Conservation (phyloP, 148 eudicot genomes). For the Dysphania ambrosioides region DNA sequence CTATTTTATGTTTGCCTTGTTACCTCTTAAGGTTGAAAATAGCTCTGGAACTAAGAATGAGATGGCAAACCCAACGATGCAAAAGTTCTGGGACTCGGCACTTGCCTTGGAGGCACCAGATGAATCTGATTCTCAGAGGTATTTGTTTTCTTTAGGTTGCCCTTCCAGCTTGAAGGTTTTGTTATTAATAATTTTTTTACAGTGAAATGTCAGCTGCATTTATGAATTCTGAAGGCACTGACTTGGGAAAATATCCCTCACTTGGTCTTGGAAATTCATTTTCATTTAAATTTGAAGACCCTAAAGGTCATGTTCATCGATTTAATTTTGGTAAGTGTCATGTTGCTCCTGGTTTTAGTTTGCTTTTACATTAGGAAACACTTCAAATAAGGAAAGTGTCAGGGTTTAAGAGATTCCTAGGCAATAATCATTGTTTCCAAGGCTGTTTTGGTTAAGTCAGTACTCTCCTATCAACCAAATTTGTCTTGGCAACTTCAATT, state of each 20-base stretch:
- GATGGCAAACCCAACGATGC: constrained; percentile 85
- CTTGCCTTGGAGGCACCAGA: constrained; percentile 77
- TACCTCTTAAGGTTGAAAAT: constrained; percentile 58
- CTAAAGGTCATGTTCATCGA: constrained; percentile 79
- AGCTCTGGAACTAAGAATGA: constrained; percentile 78
- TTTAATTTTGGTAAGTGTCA: constrained; percentile 65
- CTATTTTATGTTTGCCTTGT: constrained; percentile 14
- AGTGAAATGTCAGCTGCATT: constrained; percentile 75
- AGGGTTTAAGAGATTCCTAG: too few species aligned
- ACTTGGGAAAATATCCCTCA: constrained; percentile 67
- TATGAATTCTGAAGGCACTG: constrained; percentile 61
- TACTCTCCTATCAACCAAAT: too few species aligned
- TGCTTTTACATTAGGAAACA: background rate
- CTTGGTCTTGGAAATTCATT: constrained; percentile 81
- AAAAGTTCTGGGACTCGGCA: constrained; percentile 98
- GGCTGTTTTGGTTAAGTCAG: too few species aligned
- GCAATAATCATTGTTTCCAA: too few species aligned
- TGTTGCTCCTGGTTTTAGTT: background rate
- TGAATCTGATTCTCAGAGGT: constrained; percentile 88
- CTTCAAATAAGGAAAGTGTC: too few species aligned
- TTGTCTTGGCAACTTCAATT: background rate
- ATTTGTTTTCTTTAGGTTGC: constrained; percentile 16
- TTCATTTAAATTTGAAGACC: constrained; percentile 74
- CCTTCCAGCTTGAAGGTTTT: constrained; percentile 7
- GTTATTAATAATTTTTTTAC: constrained; percentile 21